phyloP scores from a whole-genome alignment of 768 basidiomycete species.

The Pholiota microspora region DNA sequence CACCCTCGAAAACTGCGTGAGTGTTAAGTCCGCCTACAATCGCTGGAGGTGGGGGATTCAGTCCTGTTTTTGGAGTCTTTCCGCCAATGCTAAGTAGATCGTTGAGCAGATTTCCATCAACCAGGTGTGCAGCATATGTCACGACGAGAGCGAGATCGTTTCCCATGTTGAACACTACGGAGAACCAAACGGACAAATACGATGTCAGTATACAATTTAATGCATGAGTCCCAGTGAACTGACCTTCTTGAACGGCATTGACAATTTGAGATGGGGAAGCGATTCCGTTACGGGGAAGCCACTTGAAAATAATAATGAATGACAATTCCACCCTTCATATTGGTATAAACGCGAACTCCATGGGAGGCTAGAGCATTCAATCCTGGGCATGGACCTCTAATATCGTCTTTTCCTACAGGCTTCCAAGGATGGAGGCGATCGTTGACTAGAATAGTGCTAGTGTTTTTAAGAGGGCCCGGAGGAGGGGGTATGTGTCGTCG shows the following conservation, averaged over 20 bases:
- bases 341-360: not conserved
- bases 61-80: constrained; percentile 19
- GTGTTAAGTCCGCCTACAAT: constrained; percentile 22
- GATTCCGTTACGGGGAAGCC: constrained; percentile 14
- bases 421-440: constrained; percentile 2
- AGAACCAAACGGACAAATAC: too few relatives aligned
- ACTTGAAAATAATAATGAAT: constrained; percentile 1
- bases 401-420: not conserved
- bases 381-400: constrained; percentile 6
- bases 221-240: not conserved
- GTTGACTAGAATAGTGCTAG: constrained; percentile 1
- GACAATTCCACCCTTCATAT: too few relatives aligned
- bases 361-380: constrained; percentile 3
- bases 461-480: not conserved
- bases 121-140: constrained; percentile 15
- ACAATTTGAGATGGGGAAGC: constrained; percentile 15
- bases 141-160: constrained; percentile 17
- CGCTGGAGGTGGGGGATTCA: constrained; percentile 20
- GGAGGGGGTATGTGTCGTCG: not conserved
- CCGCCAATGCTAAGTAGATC: constrained; percentile 22
- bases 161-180: constrained; percentile 18
- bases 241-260: constrained; percentile 17
- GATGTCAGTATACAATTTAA: not conserved
- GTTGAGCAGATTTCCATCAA: constrained; percentile 22
- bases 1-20: constrained; percentile 23